Evolutionary conservation across 2,329 filamentous ascomycete genomes (phyloP).

Genomic region (Aspergillaceae sp.): DNA sequence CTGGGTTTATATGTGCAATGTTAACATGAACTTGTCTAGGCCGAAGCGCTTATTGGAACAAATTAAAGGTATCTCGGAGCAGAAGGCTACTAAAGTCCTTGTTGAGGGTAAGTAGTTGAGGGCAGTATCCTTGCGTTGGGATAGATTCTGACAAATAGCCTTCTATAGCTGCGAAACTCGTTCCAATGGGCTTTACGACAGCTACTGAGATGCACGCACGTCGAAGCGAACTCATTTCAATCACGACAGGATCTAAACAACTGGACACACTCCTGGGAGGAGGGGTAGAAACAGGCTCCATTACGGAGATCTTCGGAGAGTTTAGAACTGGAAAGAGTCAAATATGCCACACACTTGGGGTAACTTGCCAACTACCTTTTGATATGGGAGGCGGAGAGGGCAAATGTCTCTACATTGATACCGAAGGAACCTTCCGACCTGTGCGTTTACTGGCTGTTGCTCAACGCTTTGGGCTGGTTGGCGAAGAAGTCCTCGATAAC

Average conservation of each 20-base stretch:
- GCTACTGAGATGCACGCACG: constrained; percentile 98
- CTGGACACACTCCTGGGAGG: constrained; percentile 90
- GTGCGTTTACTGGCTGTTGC: constrained; percentile 86
- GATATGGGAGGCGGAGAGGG: constrained; percentile 98
- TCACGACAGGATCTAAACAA: constrained; percentile 96
- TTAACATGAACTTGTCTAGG: constrained; percentile 26
- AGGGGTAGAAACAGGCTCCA: constrained; percentile 91
- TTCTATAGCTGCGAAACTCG: constrained; percentile 72
- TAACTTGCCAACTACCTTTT: constrained; percentile 94
- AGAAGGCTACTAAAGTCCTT: constrained; percentile 87
- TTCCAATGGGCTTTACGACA: constrained; percentile 98
- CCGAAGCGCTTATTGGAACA: constrained; percentile 72
- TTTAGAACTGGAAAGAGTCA: constrained; percentile 98
- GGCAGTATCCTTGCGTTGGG: neutral
- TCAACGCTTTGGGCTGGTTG: constrained; percentile 86
- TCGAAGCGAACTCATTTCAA: constrained; percentile 92
- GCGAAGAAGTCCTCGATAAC: constrained; percentile 96
- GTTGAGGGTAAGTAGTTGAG: constrained; percentile 63
- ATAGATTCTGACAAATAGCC: constrained; percentile 5
- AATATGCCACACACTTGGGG: constrained; percentile 95
- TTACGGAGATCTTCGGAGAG: constrained; percentile 96
- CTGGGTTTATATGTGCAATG: neutral
- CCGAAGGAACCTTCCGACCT: constrained; percentile 91
- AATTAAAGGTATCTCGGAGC: constrained; percentile 96
- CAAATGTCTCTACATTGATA: constrained; percentile 97